Evolutionary conservation across 352 stramenopile species (phyloP), one percentile per base, ranked within the genome.

Genomic region (Elongisporangium prolatum): DNA sequence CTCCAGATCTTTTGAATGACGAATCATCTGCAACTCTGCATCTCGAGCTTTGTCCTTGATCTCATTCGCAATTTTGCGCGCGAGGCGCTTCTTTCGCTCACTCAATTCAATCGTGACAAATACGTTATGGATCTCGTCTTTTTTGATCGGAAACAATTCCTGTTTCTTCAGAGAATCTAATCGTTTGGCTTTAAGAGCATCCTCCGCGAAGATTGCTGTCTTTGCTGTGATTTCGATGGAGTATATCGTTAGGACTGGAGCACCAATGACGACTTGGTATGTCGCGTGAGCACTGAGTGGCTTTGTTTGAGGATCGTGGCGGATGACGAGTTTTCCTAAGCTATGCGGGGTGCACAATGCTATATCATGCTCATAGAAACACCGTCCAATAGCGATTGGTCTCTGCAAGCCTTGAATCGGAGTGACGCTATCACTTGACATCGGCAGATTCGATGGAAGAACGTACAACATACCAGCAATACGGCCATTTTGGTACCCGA

Each of bases 401-500:
- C 54, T 59, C 22, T 68, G 61, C 9, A 60, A 54, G 13, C 28
- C 10, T 16, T 47, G 57, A 11, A 1, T 13, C 28, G 28, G 28
- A 13, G 28, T 9, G 28, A 14, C 28, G 28, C n/a, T 40, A 17
- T 8, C 34, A 49, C 21, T 40, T n/a, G 54, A 4, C 25, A 38
- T 40, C 18, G 38, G 22, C 10, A 9, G 38, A 18, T 54, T 48
- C 9, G 61, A 56, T 44, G 76, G 79, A 4, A 88, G 38, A 25
- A 84, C 75, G 56, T 94, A 92, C 38, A 94, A 67, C 76, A 91
- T 88, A 11, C 67, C 82, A n/a, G 82, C 76, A 21, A 94, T 65
- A 1, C 82, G 71, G 20, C 84, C 84, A 34, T 89, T 87, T 56
- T 94, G 74, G 58, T 94, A 91, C 0, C 80, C 80, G 4, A 77